Evolutionary conservation across 768 basidiomycete genomes (phyloP), one percentile per base, ranked within the genome.

Genomic region (Amanita polypyramis): DNA sequence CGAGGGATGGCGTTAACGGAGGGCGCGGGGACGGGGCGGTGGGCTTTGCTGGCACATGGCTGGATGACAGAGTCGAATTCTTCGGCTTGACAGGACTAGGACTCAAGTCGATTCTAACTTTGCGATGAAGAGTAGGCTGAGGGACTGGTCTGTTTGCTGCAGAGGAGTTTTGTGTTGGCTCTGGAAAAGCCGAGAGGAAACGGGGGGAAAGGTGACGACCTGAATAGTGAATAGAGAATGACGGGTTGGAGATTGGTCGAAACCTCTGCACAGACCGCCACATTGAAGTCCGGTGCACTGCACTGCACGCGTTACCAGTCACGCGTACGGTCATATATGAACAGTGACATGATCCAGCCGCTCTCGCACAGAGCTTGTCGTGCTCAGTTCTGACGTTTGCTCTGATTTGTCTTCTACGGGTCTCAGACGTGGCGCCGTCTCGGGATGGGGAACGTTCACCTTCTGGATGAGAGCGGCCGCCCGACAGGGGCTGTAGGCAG

Each of bases 61-160:
- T 59, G 10, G 54, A 50, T 7, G 61, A 59, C 32, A 56, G 23
- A 2, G 59, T 59, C 0, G 55, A 53, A 10, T 64, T 48, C 38
- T 62, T 56, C 0, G 65, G 66, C 50, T 77, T 79, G 42, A 82
- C 64, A 21, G 84, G 85, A 1, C 67, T 77, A 1, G 85, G 85
- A 19, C 77, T 74, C 12, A 85, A 66, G 50, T 82, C 79, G 43
- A 83, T 64, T 60, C 78, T 70, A 33, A 57, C 60, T 60, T 82
- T 72, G 44, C 62, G 55, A 38, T 47, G 47, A 45, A 49, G 45
- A 44, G 54, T 20, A 50, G 47, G 39, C 41, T 51, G 23, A 25
- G 45, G 33, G 23, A 33, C 43, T 20, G 41, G 47, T 53, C 23
- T 29, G 30, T 35, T 41, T 36, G 49, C 14, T 12, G 43, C 29